Conservation (phyloP, 306 rosid species). For the Cyclanthera cordifolia region DNA sequence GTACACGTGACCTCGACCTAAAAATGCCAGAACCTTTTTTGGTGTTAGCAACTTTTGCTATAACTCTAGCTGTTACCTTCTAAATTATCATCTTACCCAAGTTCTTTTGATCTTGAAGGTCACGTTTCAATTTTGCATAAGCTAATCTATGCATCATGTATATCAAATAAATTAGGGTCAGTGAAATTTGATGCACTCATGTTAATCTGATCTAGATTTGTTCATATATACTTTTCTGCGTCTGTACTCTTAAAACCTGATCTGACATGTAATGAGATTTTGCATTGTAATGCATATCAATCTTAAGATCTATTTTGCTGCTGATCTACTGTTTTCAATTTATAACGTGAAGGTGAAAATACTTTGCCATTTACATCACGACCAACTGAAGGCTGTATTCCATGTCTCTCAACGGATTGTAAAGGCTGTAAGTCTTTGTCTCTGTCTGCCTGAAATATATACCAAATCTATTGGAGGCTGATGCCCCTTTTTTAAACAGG, state of each 20-base stretch:
- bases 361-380: slow-evolving; percentile 84
- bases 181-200: background rate
- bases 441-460: background rate
- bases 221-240: no score
- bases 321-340: slow-evolving; percentile 19
- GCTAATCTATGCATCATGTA: no score
- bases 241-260: background rate
- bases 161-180: no score
- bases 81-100: background rate
- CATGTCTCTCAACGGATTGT: slow-evolving; percentile 76
- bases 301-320: background rate
- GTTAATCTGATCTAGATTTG: no score
- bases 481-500: slow-evolving; percentile 27
- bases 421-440: slow-evolving; percentile 58
- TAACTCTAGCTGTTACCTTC: background rate
- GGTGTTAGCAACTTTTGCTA: background rate
- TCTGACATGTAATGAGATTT: background rate
- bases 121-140: no score
- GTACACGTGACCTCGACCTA: no score
- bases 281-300: background rate
- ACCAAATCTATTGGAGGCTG: background rate
- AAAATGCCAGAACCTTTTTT: background rate
- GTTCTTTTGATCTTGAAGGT: background rate
- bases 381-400: slow-evolving; percentile 79
- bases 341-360: slow-evolving; percentile 51